Evolutionary conservation across 2,329 filamentous ascomycete genomes (phyloP).

Genomic region (Pseudocercospora ulei): DNA sequence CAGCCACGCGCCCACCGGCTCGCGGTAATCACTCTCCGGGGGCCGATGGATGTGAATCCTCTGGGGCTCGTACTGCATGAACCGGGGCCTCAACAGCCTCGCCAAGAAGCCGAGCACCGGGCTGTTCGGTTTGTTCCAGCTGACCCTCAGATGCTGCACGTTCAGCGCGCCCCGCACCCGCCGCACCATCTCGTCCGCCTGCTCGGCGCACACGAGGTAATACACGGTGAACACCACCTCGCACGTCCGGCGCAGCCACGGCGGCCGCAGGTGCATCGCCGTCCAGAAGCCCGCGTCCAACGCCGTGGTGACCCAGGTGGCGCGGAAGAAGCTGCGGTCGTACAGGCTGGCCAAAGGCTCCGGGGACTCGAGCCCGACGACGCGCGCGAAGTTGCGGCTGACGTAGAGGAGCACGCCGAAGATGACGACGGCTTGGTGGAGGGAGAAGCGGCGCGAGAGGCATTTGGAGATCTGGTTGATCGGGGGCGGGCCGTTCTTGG

Average conservation of each 20-base stretch:
- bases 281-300: constrained; percentile 97
- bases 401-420: constrained; percentile 88
- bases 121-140: constrained; percentile 90
- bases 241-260: constrained; percentile 70
- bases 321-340: constrained; percentile 81
- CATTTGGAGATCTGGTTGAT: constrained; percentile 60
- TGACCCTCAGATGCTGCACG: constrained; percentile 79
- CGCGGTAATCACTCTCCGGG: constrained; percentile 65
- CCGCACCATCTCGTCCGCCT: constrained; percentile 91
- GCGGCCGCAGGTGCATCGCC: constrained; percentile 78
- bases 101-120: constrained; percentile 71
- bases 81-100: constrained; percentile 61
- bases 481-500: constrained; percentile 74
- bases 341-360: constrained; percentile 94
- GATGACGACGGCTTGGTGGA: constrained; percentile 80
- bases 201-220: constrained; percentile 85
- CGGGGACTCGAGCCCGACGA: constrained; percentile 80
- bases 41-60: constrained; percentile 78
- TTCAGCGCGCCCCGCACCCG: constrained; percentile 80
- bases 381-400: constrained; percentile 83
- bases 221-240: constrained; percentile 79
- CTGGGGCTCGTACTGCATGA: constrained; percentile 71
- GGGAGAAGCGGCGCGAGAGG: constrained; percentile 61
- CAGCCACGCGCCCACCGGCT: constrained; percentile 76
- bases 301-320: constrained; percentile 92